Conservation (phyloP, 2,329 filamentous ascomycete species). For the Acrocalymma vagum region DNA sequence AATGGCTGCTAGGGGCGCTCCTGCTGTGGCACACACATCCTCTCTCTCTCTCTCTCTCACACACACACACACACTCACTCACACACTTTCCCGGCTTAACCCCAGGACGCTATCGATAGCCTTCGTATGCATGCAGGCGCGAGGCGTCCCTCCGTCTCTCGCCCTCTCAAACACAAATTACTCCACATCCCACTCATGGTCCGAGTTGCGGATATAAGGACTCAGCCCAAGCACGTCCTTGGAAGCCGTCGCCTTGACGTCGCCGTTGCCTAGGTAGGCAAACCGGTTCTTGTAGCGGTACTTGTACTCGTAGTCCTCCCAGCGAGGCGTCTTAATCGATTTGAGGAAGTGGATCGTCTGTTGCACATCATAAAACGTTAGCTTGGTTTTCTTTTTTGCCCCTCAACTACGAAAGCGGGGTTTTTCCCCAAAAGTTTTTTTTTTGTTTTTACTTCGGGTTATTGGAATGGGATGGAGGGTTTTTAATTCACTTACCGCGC, state of each 20-base stretch:
- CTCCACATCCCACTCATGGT: constrained; percentile 57
- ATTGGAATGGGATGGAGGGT: constrained; percentile 1
- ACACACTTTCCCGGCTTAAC: constrained; percentile 5
- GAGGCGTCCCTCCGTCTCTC: not conserved
- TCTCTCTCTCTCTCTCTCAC: no score
- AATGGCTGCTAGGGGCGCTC: no score
- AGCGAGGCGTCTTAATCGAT: constrained; percentile 50
- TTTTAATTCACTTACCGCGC: constrained; percentile 39
- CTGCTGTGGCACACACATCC: no score
- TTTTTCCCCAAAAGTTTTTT: constrained; percentile 11
- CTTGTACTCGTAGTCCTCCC: constrained; percentile 56
- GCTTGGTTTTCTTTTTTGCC: constrained; percentile 27
- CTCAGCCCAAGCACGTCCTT: constrained; percentile 52
- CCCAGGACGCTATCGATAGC: no score
- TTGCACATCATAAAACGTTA: constrained; percentile 26
- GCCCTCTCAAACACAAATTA: constrained; percentile 27
- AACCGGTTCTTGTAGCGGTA: constrained; percentile 47
- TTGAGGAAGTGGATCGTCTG: constrained; percentile 50
- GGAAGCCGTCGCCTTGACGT: constrained; percentile 54
- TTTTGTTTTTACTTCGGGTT: not conserved
- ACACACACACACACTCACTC: no score
- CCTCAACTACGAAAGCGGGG: constrained; percentile 37
- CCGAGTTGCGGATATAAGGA: constrained; percentile 55
- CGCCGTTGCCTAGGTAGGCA: constrained; percentile 47
- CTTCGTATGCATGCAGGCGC: not conserved